Base-by-base conservation (phyloP, 2,329 filamentous ascomycete species). In the Davidsoniella virescens region DNA sequence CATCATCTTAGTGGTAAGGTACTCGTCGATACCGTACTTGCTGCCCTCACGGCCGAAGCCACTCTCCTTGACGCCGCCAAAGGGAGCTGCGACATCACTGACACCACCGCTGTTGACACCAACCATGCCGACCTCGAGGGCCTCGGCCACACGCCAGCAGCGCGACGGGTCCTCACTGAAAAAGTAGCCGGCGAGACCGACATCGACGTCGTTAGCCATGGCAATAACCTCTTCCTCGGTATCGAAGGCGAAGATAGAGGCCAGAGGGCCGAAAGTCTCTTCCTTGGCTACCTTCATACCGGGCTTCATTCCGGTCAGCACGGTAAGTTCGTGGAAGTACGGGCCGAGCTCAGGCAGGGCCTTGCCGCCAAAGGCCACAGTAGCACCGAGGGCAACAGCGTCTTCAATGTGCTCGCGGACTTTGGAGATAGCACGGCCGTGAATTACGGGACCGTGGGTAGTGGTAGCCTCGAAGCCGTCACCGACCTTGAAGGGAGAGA, bases 61-160 rank as follows among this genome's bases (percentile, higher is more conserved):
- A 58, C 79, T 85, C 67, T 87, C 72, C 67, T 92, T 92, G 43
- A 92, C 80, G 56, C 85, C 85, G 16, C 85, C 85, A 60, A 92
- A 92, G 0, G 75, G 75, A 49, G 72, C 63, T 0, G 73, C 73
- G 10, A 70, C 65, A 53, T 78, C 75, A 2, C 72, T 76, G 55
- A 78, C 47, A 42, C 44, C 8, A 12, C 2, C 36, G 18, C 38
- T 49, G 49, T 63, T 63, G 49, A 65, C 51, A 10, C 62, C 62
- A 47, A 65, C 57, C 62, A 64, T 64, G 10, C 63, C 63, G 14
- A 60, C 64, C 49, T 80, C 72, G 29, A 80, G 62, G 17, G 62
- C 64, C 54, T 70, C 68, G 20, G 67, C 65, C 26, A 72, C 61
- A 26, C 67, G 61, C 62, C 64, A 68, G 16, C 64, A 57, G 3